Evolutionary conservation across 805 yeast genomes (phyloP).

Genomic region (Maudiozyma bulderi): DNA sequence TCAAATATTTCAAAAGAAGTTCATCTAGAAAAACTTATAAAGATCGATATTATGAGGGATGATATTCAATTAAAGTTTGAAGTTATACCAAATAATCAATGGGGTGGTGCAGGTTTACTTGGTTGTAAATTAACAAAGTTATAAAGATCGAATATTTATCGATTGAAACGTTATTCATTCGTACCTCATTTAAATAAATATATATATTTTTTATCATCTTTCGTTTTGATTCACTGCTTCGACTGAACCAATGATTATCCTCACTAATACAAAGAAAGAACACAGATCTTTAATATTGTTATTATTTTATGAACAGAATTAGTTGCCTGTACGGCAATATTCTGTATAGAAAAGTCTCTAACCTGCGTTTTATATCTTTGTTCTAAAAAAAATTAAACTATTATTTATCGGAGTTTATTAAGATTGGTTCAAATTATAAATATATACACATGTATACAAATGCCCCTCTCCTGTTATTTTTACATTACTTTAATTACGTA

Average conservation of each 20-base stretch:
- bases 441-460: too few relatives aligned
- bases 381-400: neutral
- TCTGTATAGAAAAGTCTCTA: too few relatives aligned
- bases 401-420: neutral
- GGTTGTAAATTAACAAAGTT: constrained; percentile 52
- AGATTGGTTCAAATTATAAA: neutral
- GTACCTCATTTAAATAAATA: neutral
- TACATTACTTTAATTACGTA: too few relatives aligned
- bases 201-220: neutral
- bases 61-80: constrained; percentile 15
- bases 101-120: constrained; percentile 61
- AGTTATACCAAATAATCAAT: constrained; percentile 40
- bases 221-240: too few relatives aligned
- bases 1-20: neutral
- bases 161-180: neutral
- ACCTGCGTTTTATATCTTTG: too few relatives aligned
- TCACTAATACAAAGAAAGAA: too few relatives aligned
- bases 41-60: neutral
- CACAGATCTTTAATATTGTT: too few relatives aligned
- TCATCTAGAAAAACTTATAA: neutral
- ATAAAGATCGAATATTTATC: constrained; percentile 10
- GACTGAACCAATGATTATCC: too few relatives aligned
- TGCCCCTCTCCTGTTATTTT: too few relatives aligned
- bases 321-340: too few relatives aligned
- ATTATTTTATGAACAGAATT: too few relatives aligned